Base-by-base conservation (phyloP, 2,329 filamentous ascomycete genomes). In the Fusarium circinatum region DNA sequence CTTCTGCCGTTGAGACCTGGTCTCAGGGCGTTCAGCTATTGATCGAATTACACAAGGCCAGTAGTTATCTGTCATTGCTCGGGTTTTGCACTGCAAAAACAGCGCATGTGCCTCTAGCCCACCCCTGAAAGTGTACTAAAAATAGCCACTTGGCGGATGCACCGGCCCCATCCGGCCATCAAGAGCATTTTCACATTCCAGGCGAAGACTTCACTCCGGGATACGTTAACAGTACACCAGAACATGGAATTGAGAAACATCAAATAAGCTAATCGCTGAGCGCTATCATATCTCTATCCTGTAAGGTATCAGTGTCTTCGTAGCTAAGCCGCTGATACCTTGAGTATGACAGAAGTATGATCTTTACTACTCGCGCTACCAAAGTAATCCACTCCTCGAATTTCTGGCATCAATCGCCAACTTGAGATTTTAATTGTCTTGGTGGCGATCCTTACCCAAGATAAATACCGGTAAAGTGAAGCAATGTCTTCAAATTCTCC, bases 1-100 rank as follows among this genome's bases (percentile, higher is more conserved):
- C 11, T 7, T 55, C 5, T 18, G 20, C 14, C 2, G 14, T n/a
- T 17, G 15, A 11, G 8, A 4, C 4, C 8, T 41, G 0, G 2
- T 28, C 10, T n/a, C 14, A 28, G 7, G 5, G 2, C 5, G 13
- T 28, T 13, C 10, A 17, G 20, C 34, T 2, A 39, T 28, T 18
- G 2, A 32, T 55, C 20, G 11, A 20, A 55, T 41, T 36, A n/a
- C 49, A 34, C 3, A n/a, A 18, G 15, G 3, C 7, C 20, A 14
- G 24, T 22, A 38, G 20, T n/a, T 7, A 22, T n/a, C 11, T 39
- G 14, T 41, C 24, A n/a, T 55, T 28, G 11, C 15, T 28, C 24
- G 51, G 34, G 34, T n/a, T 55, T 55, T 41, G 24, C 20, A 55
- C 51, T 41, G 20, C 15, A 55, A 55, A 41, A 41, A 14, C 24